Percentiles rank a stretch among this genome's conserved stretches.
Evolutionary conservation across 495 filamentous ascomycete genomes (phyloP).

Genomic region (Aspergillus cavernicola): DNA sequence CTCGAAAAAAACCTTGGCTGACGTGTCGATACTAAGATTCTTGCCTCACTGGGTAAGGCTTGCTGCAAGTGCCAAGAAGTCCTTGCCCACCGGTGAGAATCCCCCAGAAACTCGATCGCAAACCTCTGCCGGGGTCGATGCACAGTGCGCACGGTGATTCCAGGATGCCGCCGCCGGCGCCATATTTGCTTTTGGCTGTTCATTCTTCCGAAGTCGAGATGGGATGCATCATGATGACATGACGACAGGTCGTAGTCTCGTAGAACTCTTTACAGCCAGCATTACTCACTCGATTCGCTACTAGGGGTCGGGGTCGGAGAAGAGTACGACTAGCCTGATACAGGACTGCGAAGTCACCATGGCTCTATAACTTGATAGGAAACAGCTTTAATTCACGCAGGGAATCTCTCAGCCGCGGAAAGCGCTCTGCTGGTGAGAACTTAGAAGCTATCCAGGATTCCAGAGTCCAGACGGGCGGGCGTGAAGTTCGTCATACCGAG

Average conservation of each 20-base stretch:
- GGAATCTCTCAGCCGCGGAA: conserved; percentile 12
- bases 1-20: conserved; percentile 26
- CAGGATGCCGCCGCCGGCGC: conserved; percentile 30
- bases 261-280: too few species aligned
- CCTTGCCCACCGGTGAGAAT: conserved; percentile 30
- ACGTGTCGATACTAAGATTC: conserved; percentile 20
- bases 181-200: conserved; percentile 1
- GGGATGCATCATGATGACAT: too few species aligned
- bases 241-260: too few species aligned
- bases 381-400: neutral
- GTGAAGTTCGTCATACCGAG: conserved; percentile 8
- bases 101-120: conserved; percentile 33
- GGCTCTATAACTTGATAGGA: neutral
- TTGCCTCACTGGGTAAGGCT: conserved; percentile 14
- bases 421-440: conserved; percentile 12
- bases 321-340: neutral
- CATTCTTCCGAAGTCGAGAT: too few species aligned
- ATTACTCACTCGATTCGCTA: too few species aligned
- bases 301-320: too few species aligned
- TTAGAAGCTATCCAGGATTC: conserved; percentile 5
- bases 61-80: conserved; percentile 13
- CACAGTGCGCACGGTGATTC: conserved; percentile 35
- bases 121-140: conserved; percentile 11
- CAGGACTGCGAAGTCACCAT: neutral
- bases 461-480: too few species aligned